Evolutionary conservation across 768 basidiomycete genomes (phyloP).

Genomic region (Pleurotus giganteus): DNA sequence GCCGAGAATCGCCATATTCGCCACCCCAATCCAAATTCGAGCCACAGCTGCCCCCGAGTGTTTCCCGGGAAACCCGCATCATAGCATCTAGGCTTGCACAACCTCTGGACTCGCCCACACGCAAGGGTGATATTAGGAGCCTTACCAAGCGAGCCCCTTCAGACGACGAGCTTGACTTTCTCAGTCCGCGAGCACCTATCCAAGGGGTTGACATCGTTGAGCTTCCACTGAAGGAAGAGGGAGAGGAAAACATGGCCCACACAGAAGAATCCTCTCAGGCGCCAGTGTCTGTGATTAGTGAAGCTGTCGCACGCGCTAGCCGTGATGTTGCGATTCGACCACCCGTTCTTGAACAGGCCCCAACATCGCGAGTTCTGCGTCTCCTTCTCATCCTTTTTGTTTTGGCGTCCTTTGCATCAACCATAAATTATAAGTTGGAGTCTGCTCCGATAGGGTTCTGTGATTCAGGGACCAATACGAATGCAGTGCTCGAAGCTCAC

Average conservation of each 20-base stretch:
- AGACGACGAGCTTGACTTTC: constrained; percentile 23
- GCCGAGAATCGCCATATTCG: constrained; percentile 25
- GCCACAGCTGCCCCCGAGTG: constrained; percentile 43
- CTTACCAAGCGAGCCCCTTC: constrained; percentile 14
- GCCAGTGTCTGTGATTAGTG: constrained; percentile 1
- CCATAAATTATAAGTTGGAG: constrained; percentile 58
- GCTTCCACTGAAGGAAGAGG: constrained; percentile 12
- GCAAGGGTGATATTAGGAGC: background rate
- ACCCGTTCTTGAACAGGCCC: constrained; percentile 10
- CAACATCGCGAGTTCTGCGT: constrained; percentile 34
- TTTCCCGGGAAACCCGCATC: constrained; percentile 26
- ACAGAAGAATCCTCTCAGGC: constrained; percentile 14
- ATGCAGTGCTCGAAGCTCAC: constrained; percentile 48
- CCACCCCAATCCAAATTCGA: constrained; percentile 58
- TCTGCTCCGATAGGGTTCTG: constrained; percentile 79
- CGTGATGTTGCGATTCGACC: constrained; percentile 15
- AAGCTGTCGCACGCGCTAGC: constrained; percentile 19
- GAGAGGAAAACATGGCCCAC: constrained; percentile 19
- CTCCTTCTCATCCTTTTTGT: constrained; percentile 38
- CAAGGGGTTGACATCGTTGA: constrained; percentile 16
- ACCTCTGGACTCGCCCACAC: constrained; percentile 6
- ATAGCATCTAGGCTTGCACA: constrained; percentile 18
- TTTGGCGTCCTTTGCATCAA: constrained; percentile 28
- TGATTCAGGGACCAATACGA: constrained; percentile 61
- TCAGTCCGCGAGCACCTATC: constrained; percentile 11